Evolutionary conservation across 306 rosid genomes (phyloP).

Genomic region (Cucurbita maxima): DNA sequence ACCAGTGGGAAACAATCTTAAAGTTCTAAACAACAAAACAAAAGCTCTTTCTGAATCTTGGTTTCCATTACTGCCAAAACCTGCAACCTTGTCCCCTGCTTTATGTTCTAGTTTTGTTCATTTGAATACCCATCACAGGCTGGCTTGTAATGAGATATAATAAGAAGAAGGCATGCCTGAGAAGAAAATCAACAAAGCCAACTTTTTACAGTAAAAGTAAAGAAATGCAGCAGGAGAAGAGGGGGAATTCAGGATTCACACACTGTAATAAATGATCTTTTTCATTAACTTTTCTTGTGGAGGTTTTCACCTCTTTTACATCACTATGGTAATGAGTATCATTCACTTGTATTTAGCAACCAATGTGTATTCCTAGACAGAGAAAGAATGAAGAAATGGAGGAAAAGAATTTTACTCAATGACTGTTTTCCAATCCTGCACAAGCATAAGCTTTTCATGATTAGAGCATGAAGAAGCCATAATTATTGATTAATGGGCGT

Average conservation of each 20-base stretch:
- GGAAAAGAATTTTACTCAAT: slow-evolving; percentile 6
- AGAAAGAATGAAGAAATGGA: slow-evolving; percentile 50
- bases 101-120: background rate
- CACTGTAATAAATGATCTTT: slow-evolving; percentile 15
- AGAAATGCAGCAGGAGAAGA: slow-evolving; percentile 10
- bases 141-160: background rate
- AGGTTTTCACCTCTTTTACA: slow-evolving; percentile 11
- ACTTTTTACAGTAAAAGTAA: slow-evolving; percentile 19
- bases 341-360: slow-evolving; percentile 37
- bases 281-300: slow-evolving; percentile 3
- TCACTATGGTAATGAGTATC: slow-evolving; percentile 24
- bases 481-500: slow-evolving; percentile 7
- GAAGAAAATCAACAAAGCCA: slow-evolving; percentile 9
- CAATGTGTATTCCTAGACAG: slow-evolving; percentile 30
- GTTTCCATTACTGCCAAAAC: slow-evolving; percentile 5
- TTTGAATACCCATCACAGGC: background rate
- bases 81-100: slow-evolving; percentile 2
- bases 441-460: slow-evolving; percentile 12
- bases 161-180: background rate
- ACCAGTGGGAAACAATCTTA: background rate
- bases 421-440: slow-evolving; percentile 35
- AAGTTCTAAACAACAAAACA: background rate
- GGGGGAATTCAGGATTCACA: slow-evolving; percentile 14
- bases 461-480: slow-evolving; percentile 21
- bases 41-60: background rate